Conservation (phyloP, 257 asterid species). For the Fraxinus pennsylvanica region DNA sequence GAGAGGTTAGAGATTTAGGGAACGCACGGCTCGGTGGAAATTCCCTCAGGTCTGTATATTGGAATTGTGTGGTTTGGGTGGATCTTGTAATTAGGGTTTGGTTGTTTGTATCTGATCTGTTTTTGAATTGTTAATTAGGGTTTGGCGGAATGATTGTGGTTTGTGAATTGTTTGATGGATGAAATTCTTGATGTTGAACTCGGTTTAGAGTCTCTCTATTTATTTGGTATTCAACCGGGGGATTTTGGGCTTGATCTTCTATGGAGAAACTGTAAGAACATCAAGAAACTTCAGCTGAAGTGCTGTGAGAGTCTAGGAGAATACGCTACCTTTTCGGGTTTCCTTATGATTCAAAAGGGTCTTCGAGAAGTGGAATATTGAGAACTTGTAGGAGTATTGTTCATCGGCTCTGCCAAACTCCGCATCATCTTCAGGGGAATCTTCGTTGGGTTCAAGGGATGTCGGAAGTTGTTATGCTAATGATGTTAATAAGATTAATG, state of each 20-base stretch:
- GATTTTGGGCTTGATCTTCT: slow-evolving; percentile 55
- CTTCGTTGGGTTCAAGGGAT: too few species aligned
- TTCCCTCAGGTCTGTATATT: too few species aligned
- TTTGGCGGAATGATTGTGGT: too few species aligned
- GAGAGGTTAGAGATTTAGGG: too few species aligned
- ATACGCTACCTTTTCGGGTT: slow-evolving; percentile 45
- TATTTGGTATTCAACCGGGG: slow-evolving; percentile 47
- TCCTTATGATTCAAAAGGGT: slow-evolving; percentile 7
- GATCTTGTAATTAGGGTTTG: too few species aligned
- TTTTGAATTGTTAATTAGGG: too few species aligned
- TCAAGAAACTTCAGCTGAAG: slow-evolving; percentile 52
- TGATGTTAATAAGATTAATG: too few species aligned
- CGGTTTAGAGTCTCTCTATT: slow-evolving; percentile 51
- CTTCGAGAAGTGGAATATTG: slow-evolving; percentile 10
- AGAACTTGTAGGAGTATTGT: slow-evolving; percentile 58
- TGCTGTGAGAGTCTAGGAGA: slow-evolving; percentile 77
- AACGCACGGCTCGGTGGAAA: too few species aligned
- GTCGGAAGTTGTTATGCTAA: too few species aligned
- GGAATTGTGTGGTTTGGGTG: too few species aligned
- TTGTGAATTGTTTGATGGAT: neutral
- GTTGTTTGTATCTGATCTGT: too few species aligned
- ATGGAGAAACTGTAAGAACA: slow-evolving; percentile 62
- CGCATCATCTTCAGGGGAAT: too few species aligned
- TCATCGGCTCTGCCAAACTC: neutral
- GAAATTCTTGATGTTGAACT: slow-evolving; percentile 33